Percentiles rank a stretch among this genome's conserved stretches.
These are phyloP conservation scores for Camellia oleifera DNA, from an alignment of 179 eudicot genomes.

Conservation along the genomic window DNA sequence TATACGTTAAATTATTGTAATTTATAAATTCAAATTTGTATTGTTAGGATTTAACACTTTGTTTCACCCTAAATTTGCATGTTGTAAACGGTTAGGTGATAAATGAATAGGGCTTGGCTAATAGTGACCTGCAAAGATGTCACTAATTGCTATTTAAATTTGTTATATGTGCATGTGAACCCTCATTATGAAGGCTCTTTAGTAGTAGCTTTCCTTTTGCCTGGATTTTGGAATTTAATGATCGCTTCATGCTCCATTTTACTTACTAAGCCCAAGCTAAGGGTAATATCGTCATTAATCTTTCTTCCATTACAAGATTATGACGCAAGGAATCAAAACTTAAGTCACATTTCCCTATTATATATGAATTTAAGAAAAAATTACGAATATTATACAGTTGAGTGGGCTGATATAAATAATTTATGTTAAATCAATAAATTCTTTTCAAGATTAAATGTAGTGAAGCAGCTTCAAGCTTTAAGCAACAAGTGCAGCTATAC, in stretches of 20 bases:
- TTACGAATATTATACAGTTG: not conserved
- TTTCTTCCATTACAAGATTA: conserved; percentile 5
- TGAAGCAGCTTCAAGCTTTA: not conserved
- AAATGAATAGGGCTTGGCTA: not conserved
- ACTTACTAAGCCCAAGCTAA: not conserved
- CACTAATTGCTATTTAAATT: not conserved
- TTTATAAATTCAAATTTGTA: too few species aligned
- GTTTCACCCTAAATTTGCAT: not conserved
- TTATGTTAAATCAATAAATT: not conserved
- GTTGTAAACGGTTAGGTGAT: not conserved
- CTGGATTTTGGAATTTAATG: not conserved
- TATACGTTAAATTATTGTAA: not conserved
- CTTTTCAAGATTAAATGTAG: not conserved
- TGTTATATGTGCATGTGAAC: not conserved
- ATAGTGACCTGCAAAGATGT: not conserved
- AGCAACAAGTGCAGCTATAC: not conserved
- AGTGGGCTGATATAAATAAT: not conserved
- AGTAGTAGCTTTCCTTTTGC: conserved; percentile 6
- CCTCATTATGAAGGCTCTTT: not conserved
- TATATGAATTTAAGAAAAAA: not conserved
- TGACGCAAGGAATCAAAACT: not conserved
- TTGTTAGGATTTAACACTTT: not conserved
- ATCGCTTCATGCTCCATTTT: not conserved
- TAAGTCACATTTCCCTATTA: not conserved
- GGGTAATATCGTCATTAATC: not conserved